These are phyloP conservation scores for Populus euphratica DNA, from an alignment of 345 rosid genomes.

Conservation along the genomic window DNA sequence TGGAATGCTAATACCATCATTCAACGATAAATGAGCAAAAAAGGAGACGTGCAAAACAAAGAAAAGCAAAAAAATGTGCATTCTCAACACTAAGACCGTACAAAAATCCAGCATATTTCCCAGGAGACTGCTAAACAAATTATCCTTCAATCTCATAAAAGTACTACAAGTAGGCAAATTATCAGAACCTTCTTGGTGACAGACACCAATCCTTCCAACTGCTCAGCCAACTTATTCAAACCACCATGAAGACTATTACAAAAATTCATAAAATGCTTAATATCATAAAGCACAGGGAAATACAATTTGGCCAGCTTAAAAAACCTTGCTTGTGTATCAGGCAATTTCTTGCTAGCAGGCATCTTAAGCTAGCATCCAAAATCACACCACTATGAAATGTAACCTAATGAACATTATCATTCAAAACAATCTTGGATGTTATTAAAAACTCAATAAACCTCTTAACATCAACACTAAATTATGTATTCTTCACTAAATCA, in stretches of 20 bases:
- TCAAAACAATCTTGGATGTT: slow-evolving; percentile 73
- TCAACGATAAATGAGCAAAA: no score
- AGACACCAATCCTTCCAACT: slow-evolving; percentile 59
- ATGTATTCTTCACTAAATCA: slow-evolving; percentile 56
- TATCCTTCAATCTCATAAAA: slow-evolving; percentile 61
- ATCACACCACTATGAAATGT: slow-evolving; percentile 75
- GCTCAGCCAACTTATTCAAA: slow-evolving; percentile 64
- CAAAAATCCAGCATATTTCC: slow-evolving; percentile 66
- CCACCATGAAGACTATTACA: slow-evolving; percentile 76
- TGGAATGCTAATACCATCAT: background rate
- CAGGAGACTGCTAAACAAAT: slow-evolving; percentile 56
- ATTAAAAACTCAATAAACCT: slow-evolving; percentile 55
- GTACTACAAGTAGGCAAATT: slow-evolving; percentile 69
- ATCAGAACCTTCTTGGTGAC: slow-evolving; percentile 84
- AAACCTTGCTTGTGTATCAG: slow-evolving; percentile 47
- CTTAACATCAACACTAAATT: slow-evolving; percentile 40
- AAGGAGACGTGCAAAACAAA: background rate
- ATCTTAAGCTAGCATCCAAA: slow-evolving; percentile 75
- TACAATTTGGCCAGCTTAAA: slow-evolving; percentile 43
- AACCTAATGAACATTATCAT: slow-evolving; percentile 62
- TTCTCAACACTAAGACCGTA: slow-evolving; percentile 71
- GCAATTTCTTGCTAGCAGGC: slow-evolving; percentile 50
- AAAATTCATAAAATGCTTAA: slow-evolving; percentile 66
- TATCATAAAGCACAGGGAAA: slow-evolving; percentile 63
- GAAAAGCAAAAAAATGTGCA: background rate